Evolutionary conservation across 202 grass and related monocot genomes (phyloP), one percentile per base, ranked within the genome.

Genomic region (Zoysia matrella): DNA sequence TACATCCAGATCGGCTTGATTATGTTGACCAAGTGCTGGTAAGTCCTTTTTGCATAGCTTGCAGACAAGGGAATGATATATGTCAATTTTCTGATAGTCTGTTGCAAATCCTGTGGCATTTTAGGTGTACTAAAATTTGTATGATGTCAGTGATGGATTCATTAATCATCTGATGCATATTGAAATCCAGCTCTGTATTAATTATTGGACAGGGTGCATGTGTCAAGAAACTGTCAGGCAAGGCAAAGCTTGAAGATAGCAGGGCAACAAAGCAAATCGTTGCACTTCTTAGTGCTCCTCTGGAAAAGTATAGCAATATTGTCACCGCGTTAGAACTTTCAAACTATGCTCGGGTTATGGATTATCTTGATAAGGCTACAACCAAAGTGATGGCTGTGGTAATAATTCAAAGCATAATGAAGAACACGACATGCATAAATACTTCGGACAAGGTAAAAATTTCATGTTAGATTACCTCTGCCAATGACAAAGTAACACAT

Each of bases 21-120:
- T 99, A 99, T 80, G 96, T 99, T 85, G 96, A 99, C 84, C 96
- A 99, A 99, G 96, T 99, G 62, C 80, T 99, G 83, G 96, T 98
- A 95, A 78, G 86, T 73, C 8, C 70, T 78, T 70, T 73, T 81
- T 30, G 40, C 9, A 4, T 65, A 65, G 56, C 22, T 66, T 64
- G 36, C 62, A 70, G 52, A 55, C 30, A 73, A 66, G n/a, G 14
- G 71, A n/a, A 70, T 85, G 30, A 47, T 39, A 47, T 56, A 48
- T 56, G 51, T 4, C 9, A 5, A 10, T 87, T 84, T 6, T 69
- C 16, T 61, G 40, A 47, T 16, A 66, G 62, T 49, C 40, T 45
- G 86, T 86, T 55, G n/a, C 66, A 69, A 51, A 72, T 47, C 66
- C 54, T 88, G 41, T 16, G 41, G 58, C 7, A 16, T 60, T 76